A percentile compares a stretch with the other conserved stretches of the same genome.
Conservation (phyloP, 2,329 filamentous ascomycete genomes). For the Trichoderma koningii region DNA sequence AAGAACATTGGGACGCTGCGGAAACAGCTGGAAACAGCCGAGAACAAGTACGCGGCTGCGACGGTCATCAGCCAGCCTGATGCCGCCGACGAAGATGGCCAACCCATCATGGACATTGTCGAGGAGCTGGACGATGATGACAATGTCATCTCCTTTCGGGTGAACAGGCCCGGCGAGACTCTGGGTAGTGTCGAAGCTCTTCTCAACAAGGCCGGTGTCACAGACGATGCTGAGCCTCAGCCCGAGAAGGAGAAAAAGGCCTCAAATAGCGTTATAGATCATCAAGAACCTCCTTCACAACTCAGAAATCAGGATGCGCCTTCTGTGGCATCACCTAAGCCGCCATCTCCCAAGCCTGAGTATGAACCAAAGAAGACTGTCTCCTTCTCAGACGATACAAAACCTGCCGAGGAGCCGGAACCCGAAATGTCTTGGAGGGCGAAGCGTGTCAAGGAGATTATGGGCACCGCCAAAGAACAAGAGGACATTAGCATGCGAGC, state of each 20-base stretch:
- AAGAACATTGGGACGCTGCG: conserved; percentile 75
- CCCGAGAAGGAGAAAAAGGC: not conserved
- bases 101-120: conserved; percentile 85
- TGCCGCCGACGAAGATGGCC: conserved; percentile 64
- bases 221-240: conserved; percentile 43
- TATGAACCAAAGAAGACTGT: conserved; percentile 56
- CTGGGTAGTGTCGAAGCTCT: conserved; percentile 70
- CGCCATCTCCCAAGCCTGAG: not conserved
- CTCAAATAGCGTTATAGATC: not conserved
- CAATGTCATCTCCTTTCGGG: conserved; percentile 71
- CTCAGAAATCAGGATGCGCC: conserved; percentile 10
- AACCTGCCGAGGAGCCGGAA: conserved; percentile 45
- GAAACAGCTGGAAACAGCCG: conserved; percentile 68
- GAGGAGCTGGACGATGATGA: conserved; percentile 91
- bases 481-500: conserved; percentile 49
- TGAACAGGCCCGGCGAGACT: conserved; percentile 67
- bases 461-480: conserved; percentile 58
- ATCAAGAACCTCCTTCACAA: not conserved
- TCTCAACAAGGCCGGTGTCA: conserved; percentile 74
- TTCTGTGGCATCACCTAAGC: not conserved
- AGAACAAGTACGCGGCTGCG: conserved; percentile 69
- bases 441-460: conserved; percentile 56
- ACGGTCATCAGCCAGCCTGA: conserved; percentile 62
- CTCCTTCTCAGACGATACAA: conserved; percentile 63
- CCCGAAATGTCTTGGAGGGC: conserved; percentile 45